phyloP scores from a whole-genome alignment of 169 alveolate genomes.

The Babesia divergens region DNA sequence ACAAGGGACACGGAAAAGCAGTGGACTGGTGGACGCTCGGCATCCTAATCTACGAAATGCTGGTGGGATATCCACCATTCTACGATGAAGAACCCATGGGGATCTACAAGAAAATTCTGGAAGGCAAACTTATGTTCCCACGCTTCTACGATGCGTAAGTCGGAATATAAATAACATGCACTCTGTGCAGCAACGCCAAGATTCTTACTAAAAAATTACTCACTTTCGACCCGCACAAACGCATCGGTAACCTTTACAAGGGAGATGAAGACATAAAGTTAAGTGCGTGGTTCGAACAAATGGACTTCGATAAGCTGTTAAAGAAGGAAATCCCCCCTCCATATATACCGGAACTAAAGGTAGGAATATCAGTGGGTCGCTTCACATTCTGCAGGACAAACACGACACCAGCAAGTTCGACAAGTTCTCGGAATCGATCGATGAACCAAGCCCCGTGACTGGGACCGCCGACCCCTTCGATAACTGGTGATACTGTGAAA shows the following conservation, averaged over 20 bases:
- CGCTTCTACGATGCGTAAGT: conserved; percentile 83
- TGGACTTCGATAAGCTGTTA: conserved; percentile 80
- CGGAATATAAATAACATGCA: neutral
- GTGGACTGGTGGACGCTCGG: conserved; percentile 99
- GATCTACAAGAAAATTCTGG: conserved; percentile 93
- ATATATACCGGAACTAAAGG: conserved; percentile 73
- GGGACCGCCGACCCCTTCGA: conserved; percentile 76
- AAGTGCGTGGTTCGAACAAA: conserved; percentile 83
- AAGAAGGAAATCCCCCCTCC: conserved; percentile 81
- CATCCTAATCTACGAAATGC: conserved; percentile 94
- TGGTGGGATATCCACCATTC: conserved; percentile 97
- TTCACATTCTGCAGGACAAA: neutral
- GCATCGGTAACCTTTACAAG: conserved; percentile 92
- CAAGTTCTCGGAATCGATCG: conserved; percentile 38
- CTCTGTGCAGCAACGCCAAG: conserved; percentile 71
- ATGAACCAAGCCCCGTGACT: conserved; percentile 41
- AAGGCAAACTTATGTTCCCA: conserved; percentile 93
- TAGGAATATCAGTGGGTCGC: neutral
- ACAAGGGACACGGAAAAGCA: conserved; percentile 93
- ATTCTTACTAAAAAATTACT: conserved; percentile 89
- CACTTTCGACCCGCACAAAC: conserved; percentile 90
- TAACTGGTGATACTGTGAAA: conserved; percentile 69
- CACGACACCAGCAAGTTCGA: conserved; percentile 18
- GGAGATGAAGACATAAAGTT: conserved; percentile 92
- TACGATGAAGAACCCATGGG: conserved; percentile 96